Base-by-base conservation (phyloP, 192 early-diverging fungal genomes). In the Dissophora ornata region DNA sequence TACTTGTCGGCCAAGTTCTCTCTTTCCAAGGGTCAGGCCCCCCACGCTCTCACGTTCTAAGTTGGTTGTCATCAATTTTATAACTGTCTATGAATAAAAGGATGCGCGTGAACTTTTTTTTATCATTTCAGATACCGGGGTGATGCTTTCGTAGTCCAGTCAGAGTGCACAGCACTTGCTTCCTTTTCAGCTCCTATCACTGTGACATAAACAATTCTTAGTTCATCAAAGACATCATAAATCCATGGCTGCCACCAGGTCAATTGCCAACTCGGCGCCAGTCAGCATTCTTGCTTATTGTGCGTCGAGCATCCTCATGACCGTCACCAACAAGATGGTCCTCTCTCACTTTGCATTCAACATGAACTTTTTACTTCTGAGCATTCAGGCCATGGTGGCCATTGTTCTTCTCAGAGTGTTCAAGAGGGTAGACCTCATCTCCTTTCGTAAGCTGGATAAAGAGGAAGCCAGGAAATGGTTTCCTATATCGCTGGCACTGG, bases 31-130 rank as follows among this genome's bases (percentile, higher is more conserved):
- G 96, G 96, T 77, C 95, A 98, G 89, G 91, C 91, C 79, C 96
- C 96, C 71, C 98, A 99, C 89, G 79, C 84, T 66, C 83, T 99
- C 84, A 91, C 95, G 90, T 98, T 97, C 89, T 98, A 97, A 95
- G 63, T 66, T 64, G 58, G 56, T 34, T 36, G 52, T 46, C 56
- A 42, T 38, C 42, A 53, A 47, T 52, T 58, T 42, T 57, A 38
- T 25, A 56, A 62, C 44, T 36, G 33, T 42, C 49, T 61, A 55
- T 62, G 57, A 70, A 70, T 62, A 70, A 70, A 69, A 46, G 57
- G 57, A 69, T 69, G 67, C 47, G 57, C 47, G 57, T 69, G 67
- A 69, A 69, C 57, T 30, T 30, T 67, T 67, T 61, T 47, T 61
- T 29, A 16, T 47, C 0, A 22, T 29, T 58, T 21, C 42, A 49